phyloP scores from a whole-genome alignment of 164 flowering plant genomes.

The Liriodendron chinense region DNA sequence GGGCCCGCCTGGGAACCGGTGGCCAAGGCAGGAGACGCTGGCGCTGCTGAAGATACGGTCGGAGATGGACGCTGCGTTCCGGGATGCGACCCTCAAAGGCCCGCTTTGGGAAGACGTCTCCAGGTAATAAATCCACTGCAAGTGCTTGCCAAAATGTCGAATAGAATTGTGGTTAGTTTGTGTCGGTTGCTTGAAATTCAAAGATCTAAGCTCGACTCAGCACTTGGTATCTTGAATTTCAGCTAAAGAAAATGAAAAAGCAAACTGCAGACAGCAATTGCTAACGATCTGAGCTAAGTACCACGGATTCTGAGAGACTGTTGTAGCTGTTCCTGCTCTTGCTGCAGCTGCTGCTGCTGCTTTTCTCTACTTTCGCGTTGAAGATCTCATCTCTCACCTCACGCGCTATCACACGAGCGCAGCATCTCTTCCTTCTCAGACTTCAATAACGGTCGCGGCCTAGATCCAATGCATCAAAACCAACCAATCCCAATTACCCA shows the following conservation, averaged over 20 bases:
- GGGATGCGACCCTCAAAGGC: slow-evolving; percentile 87
- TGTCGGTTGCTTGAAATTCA: background rate
- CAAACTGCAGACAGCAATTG: background rate
- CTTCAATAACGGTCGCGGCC: slow-evolving; percentile 15
- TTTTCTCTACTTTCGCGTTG: background rate
- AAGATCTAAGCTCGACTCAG: slow-evolving; percentile 6
- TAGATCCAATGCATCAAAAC: slow-evolving; percentile 39
- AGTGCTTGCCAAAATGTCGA: no score
- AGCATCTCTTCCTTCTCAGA: slow-evolving; percentile 23
- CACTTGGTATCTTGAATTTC: slow-evolving; percentile 4
- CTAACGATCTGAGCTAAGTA: slow-evolving; percentile 15
- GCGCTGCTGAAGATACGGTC: slow-evolving; percentile 84
- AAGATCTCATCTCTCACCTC: slow-evolving; percentile 2
- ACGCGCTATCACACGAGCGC: slow-evolving; percentile 19
- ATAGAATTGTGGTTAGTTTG: no score
- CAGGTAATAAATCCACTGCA: slow-evolving; percentile 41
- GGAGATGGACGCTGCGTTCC: slow-evolving; percentile 83
- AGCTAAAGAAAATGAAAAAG: background rate
- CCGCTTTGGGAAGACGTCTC: slow-evolving; percentile 97
- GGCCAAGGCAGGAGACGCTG: slow-evolving; percentile 90
- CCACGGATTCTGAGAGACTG: slow-evolving; percentile 4
- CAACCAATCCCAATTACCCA: slow-evolving; percentile 16
- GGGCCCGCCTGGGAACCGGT: slow-evolving; percentile 49
- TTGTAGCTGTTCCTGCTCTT: background rate
- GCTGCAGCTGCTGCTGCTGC: background rate